These are phyloP conservation scores for Sporothrix globosa DNA, from an alignment of 2,329 filamentous ascomycete genomes.

Conservation along the genomic window DNA sequence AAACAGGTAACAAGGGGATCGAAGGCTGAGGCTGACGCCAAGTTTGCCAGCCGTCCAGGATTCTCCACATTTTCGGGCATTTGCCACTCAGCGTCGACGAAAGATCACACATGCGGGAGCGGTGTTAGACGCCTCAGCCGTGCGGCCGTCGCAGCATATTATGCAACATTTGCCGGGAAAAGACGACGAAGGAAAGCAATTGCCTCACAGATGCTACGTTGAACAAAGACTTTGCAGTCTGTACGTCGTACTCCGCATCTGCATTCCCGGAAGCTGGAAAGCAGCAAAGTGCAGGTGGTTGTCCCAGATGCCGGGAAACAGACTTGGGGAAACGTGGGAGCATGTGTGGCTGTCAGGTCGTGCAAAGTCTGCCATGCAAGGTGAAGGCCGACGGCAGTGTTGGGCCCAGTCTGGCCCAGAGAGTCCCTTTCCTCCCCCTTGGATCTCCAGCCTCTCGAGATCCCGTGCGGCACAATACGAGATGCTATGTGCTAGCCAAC, in stretches of 20 bases:
- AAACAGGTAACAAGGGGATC: background rate
- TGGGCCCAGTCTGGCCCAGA: too few relatives aligned
- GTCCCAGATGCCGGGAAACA: background rate
- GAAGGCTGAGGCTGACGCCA: constrained; percentile 29
- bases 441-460: background rate
- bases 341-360: background rate
- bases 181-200: background rate
- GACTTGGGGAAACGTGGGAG: too few relatives aligned
- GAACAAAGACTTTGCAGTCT: background rate
- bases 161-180: background rate
- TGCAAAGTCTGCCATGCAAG: background rate
- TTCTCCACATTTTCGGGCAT: constrained; percentile 9
- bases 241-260: too few relatives aligned
- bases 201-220: background rate
- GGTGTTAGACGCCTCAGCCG: background rate
- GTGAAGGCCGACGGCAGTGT: background rate
- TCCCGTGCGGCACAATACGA: constrained; percentile 14
- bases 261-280: too few relatives aligned
- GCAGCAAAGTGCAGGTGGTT: background rate
- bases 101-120: background rate
- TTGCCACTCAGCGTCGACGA: constrained; percentile 7
- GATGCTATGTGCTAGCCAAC: background rate
- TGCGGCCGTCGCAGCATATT: background rate
- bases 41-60: background rate
- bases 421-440: too few relatives aligned